phyloP scores from a whole-genome alignment of 805 yeast species.

The Ogataea wickerhamii region DNA sequence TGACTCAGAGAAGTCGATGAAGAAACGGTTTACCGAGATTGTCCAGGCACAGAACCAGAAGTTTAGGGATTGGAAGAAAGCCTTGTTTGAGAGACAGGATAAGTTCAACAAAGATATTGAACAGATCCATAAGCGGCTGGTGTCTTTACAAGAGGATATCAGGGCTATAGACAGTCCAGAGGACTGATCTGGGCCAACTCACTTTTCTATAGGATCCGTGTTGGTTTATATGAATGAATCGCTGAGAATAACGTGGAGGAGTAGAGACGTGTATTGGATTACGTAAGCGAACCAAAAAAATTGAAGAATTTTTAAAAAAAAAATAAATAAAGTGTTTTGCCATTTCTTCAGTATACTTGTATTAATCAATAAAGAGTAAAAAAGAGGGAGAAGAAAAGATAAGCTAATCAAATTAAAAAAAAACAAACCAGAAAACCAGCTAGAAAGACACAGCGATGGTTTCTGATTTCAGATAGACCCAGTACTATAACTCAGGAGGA shows the following conservation, averaged over 20 bases:
- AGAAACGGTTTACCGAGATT: constrained; percentile 40
- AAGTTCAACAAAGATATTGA: constrained; percentile 54
- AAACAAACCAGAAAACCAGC: constrained; percentile 3
- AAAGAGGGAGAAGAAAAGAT: no score
- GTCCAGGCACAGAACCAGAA: constrained; percentile 49
- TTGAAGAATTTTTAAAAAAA: no score
- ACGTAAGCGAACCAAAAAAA: no score
- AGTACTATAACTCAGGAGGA: constrained; percentile 7
- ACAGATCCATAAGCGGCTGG: constrained; percentile 34
- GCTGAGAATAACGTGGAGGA: no score
- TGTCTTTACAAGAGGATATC: constrained; percentile 34
- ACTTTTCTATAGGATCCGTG: no score
- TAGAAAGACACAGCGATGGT: constrained; percentile 14
- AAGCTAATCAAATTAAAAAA: no score
- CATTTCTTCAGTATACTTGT: no score
- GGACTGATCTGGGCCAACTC: constrained; percentile 5
- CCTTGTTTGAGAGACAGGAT: constrained; percentile 52
- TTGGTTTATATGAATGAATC: no score
- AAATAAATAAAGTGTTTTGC: no score
- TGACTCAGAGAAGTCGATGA: constrained; percentile 41
- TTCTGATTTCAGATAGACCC: no score
- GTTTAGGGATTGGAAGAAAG: constrained; percentile 60
- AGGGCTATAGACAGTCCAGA: constrained; percentile 13
- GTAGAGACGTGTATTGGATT: no score
- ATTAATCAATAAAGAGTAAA: no score